Evolutionary conservation across 1,284 basidiomycete genomes (phyloP), one percentile per base, ranked within the genome.

Genomic region (Sanghuangporus baumii): DNA sequence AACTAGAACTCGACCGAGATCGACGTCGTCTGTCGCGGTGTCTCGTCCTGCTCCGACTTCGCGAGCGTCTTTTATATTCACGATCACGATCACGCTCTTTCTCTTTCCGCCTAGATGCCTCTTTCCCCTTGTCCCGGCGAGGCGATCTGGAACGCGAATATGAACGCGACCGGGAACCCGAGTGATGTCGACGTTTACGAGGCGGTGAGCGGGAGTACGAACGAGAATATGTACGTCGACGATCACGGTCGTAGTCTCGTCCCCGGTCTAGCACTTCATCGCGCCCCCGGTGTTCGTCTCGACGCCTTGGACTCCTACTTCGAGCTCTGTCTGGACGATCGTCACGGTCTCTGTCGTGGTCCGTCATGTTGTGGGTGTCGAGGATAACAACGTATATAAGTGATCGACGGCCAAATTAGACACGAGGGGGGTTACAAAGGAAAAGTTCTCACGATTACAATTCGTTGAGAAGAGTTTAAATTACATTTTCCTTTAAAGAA

Each of bases 91-190:
- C 74, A 62, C 55, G 51, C 14, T 55, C 60, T 65, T 70, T 67
- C 65, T 73, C 65, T 59, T n/a, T 46, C 7, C 20, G 16, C 4
- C 43, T 41, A 3, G 40, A 41, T 41, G 3, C 26, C 3, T 31
- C 26, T 31, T 31, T 31, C 26, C 26, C 26, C 26, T 68, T 65
- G 16, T 69, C 71, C 31, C 68, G 57, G 20, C 64, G 54, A 31
- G 56, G 65, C 2, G 64, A 20, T 63, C 61, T 47, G 65, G 62
- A 36, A 62, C 66, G n/a, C 59, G 62, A 54, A 64, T 67, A 62
- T 8, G 70, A 71, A n/a, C 67, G 68, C 11, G 74, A 75, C 8
- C 64, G 67, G 8, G 73, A 72, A 38, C 62, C 61, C 34, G 52
- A 72, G 58, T 59, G 55, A 14, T 60, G 55, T 12, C 69, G 65